Percentiles rank a stretch among this genome's conserved stretches.
Evolutionary conservation across 1,284 basidiomycete species (phyloP).

Genomic region (Earliella scabrosa): DNA sequence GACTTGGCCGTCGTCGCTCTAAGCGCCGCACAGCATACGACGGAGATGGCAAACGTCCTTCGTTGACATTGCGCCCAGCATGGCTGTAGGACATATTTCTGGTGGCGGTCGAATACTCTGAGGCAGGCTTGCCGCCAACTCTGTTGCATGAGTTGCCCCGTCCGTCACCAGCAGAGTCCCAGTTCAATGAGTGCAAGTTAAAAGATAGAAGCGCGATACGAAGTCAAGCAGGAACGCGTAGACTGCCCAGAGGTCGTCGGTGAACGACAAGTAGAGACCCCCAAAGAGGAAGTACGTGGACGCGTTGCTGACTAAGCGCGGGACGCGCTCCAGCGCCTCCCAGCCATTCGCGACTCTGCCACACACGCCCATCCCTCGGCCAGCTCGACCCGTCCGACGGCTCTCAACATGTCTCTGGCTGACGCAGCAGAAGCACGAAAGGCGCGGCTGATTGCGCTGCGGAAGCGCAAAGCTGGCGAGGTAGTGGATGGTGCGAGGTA

Average conservation of each 20-base stretch:
- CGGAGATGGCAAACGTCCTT: slow-evolving; percentile 39
- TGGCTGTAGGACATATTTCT: slow-evolving; percentile 11
- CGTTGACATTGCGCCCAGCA: slow-evolving; percentile 6
- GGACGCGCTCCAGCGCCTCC: slow-evolving; percentile 1
- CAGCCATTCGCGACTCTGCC: slow-evolving; percentile 7
- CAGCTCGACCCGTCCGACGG: background rate
- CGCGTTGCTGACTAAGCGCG: slow-evolving; percentile 25
- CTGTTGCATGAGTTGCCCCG: slow-evolving; percentile 39
- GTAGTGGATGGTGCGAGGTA: slow-evolving; percentile 43
- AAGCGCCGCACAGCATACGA: slow-evolving; percentile 29
- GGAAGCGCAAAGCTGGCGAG: slow-evolving; percentile 76
- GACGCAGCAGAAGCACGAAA: slow-evolving; percentile 88
- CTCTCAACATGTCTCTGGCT: slow-evolving; percentile 71
- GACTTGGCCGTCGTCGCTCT: slow-evolving; percentile 24
- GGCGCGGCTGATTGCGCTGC: slow-evolving; percentile 80
- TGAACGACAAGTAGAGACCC: background rate
- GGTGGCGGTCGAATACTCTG: slow-evolving; percentile 34
- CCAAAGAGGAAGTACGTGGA: slow-evolving; percentile 3
- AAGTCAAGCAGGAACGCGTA: background rate
- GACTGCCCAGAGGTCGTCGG: background rate
- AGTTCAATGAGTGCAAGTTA: background rate
- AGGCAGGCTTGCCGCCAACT: slow-evolving; percentile 45
- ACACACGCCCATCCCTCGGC: background rate
- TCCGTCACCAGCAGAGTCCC: background rate
- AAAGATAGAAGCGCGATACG: no score